Evolutionary conservation across 1,139 yeast genomes (phyloP), one percentile per base, ranked within the genome.

Genomic region (Nakaseomyces sp.): DNA sequence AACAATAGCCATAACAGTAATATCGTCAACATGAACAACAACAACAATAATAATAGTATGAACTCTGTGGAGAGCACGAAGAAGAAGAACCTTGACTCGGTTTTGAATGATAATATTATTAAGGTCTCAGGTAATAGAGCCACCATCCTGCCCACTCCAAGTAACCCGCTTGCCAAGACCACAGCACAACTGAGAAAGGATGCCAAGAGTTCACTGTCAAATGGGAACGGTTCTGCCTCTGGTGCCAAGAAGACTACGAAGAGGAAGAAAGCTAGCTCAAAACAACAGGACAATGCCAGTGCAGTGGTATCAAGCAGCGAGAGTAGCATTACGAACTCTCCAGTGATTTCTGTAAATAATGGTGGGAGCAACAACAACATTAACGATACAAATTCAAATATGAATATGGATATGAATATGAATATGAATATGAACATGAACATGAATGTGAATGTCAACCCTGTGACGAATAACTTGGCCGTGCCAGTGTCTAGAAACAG

Each of bases 101-200:
- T n/a, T n/a, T n/a, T 31, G 25, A 30, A 36, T 25, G 39, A 42
- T 37, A 62, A 62, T 47, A 65, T 67, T 43, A 63, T 66, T 30
- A 62, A 65, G 26, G 57, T 64, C 36, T 53, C 49, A n/a, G 70
- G 70, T 0, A 67, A 67, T 47, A 66, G 64, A 47, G 65, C 65
- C 45, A 63, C 66, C 1, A 51, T 60, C n/a, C 53, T 67, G 32
- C 70, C 71, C 24, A 63, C 69, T 7, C 61, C 61, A 20, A 46
- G 53, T 17, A 51, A 54, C 43, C 56, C 61, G 31, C 43, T 54
- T 42, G 61, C 57, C 1, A 52, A 51, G 47, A 51, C 59, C 5
- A 50, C 55, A 12, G 57, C 57, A 9, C 56, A 60, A 47, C 44
- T 60, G 46, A 58, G 53, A 45, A 51, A 55, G 40, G 53, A 51